Conservation (phyloP, 2,329 filamentous ascomycete genomes). For the Penicillium sp. region DNA sequence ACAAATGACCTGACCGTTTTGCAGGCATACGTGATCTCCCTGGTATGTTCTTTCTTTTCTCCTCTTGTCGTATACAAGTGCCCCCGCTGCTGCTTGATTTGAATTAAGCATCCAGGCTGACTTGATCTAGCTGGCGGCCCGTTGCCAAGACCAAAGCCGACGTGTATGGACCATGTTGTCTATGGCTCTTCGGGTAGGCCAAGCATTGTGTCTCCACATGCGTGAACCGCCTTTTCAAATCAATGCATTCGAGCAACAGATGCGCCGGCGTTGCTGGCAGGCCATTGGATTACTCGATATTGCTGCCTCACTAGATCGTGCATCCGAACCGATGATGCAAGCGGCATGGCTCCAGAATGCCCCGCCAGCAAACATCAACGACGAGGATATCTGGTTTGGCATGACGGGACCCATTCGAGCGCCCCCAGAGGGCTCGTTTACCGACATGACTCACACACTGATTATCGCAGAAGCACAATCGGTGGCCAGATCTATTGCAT, state of each 20-base stretch:
- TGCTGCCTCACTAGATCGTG: conserved; percentile 30
- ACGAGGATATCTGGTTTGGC: conserved; percentile 28
- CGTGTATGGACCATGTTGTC: conserved; percentile 36
- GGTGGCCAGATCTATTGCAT: conserved; percentile 25
- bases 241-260: conserved; percentile 29
- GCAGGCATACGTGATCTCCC: conserved; percentile 33
- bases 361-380: conserved; percentile 29
- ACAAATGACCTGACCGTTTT: conserved; percentile 34
- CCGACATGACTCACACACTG: conserved; percentile 29
- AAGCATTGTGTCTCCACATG: conserved; percentile 32
- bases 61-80: no score
- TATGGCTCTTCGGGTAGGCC: conserved; percentile 33
- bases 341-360: conserved; percentile 29
- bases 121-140: conserved; percentile 21
- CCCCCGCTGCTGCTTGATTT: no score
- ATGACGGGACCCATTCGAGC: conserved; percentile 20
- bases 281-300: conserved; percentile 32
- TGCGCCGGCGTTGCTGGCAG: conserved; percentile 34
- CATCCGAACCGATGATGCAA: conserved; percentile 37
- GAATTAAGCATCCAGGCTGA: conserved; percentile 5
- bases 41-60: conserved; percentile 18
- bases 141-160: conserved; percentile 32
- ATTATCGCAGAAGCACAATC: conserved; percentile 24
- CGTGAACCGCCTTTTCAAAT: conserved; percentile 30
- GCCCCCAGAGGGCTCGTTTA: conserved; percentile 23